Percentiles rank a stretch among this genome's conserved stretches.
phyloP scores from a whole-genome alignment of 108 stramenopile species.

The Fistulifera pelliculosa region DNA sequence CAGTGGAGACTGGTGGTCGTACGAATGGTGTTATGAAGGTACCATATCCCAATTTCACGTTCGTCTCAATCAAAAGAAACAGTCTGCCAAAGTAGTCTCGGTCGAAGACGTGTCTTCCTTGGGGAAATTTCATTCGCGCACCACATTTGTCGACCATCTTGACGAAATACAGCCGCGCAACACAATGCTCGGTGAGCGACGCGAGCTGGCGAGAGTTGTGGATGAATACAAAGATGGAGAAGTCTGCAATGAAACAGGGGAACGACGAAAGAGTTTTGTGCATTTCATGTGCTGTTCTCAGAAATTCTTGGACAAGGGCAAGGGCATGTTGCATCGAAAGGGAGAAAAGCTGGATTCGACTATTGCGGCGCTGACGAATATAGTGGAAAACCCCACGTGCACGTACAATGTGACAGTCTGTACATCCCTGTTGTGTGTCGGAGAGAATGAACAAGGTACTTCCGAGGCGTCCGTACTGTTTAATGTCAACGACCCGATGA shows the following conservation, averaged over 20 bases:
- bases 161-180: not conserved
- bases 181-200: constrained; percentile 10
- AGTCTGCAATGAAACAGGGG: constrained; percentile 45
- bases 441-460: not conserved
- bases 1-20: constrained; percentile 75
- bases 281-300: constrained; percentile 54
- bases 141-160: constrained; percentile 5
- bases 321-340: constrained; percentile 19
- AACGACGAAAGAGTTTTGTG: constrained; percentile 35
- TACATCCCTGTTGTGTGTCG: constrained; percentile 55
- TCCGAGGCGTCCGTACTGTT: not conserved
- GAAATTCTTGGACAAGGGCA: constrained; percentile 19
- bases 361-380: constrained; percentile 14
- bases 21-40: constrained; percentile 78
- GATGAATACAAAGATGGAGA: constrained; percentile 42
- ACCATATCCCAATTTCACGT: constrained; percentile 75
- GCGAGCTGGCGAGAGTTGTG: constrained; percentile 14
- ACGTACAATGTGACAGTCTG: constrained; percentile 57
- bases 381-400: constrained; percentile 25
- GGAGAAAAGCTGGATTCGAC: constrained; percentile 17
- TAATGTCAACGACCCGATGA: no score
- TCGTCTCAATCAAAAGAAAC: constrained; percentile 14
- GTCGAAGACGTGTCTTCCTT: constrained; percentile 44
- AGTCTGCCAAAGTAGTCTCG: constrained; percentile 8
- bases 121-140: constrained; percentile 30